A percentile compares a stretch with the other conserved stretches of the same genome.
Evolutionary conservation across 805 yeast species (phyloP).

Genomic region (Ogataea nonfermentans): DNA sequence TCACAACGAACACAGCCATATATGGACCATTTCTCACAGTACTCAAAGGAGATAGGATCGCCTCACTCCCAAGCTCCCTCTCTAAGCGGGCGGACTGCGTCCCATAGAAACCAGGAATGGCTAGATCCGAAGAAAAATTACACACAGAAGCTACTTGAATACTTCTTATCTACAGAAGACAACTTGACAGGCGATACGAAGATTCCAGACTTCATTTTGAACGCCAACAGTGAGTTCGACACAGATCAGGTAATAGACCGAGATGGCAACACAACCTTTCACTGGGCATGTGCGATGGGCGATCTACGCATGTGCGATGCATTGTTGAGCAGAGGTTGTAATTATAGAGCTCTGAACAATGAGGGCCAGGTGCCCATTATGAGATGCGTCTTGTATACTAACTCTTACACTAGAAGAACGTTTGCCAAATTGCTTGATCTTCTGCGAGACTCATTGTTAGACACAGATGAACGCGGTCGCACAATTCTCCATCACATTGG

Average conservation of each 20-base stretch:
- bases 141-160: constrained; percentile 48
- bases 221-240: constrained; percentile 65
- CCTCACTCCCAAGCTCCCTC: constrained; percentile 8
- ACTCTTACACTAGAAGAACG: constrained; percentile 76
- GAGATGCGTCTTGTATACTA: constrained; percentile 81
- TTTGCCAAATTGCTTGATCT: constrained; percentile 78
- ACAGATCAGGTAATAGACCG: constrained; percentile 83
- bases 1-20: constrained; percentile 3
- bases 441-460: constrained; percentile 72
- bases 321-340: constrained; percentile 72
- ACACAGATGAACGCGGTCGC: constrained; percentile 67
- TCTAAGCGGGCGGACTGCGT: background rate
- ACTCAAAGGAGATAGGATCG: constrained; percentile 8
- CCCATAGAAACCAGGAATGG: constrained; percentile 19
- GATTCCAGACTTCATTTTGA: constrained; percentile 63
- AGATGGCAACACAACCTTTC: constrained; percentile 92
- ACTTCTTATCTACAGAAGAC: constrained; percentile 57
- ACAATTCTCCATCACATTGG: constrained; percentile 88
- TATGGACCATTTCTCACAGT: constrained; percentile 4
- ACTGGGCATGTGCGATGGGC: constrained; percentile 98
- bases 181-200: constrained; percentile 31
- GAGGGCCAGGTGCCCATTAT: constrained; percentile 86
- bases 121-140: constrained; percentile 38
- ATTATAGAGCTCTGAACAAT: constrained; percentile 55
- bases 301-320: constrained; percentile 73